Evolutionary conservation across 495 filamentous ascomycete species (phyloP), one percentile per base, ranked within the genome.

Genomic region (Lasiosphaeria miniovina): DNA sequence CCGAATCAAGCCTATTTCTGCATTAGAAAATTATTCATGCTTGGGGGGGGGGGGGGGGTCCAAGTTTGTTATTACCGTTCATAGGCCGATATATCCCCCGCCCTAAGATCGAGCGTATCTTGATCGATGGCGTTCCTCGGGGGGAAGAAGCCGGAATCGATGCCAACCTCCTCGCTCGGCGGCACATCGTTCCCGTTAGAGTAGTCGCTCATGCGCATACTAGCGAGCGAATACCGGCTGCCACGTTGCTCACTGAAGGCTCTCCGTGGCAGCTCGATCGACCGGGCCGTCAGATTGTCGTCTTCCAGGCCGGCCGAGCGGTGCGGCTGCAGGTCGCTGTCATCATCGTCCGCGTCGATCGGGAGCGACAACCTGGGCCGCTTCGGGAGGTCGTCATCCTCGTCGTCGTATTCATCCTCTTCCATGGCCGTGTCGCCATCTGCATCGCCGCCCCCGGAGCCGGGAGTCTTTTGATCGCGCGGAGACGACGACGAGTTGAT

Each of bases 281-380:
- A 89, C 58, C 78, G 79, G 51, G 83, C 76, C 1, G 89, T 91
- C 40, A 82, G 78, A 61, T 90, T 85, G 36, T 88, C 87, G 36
- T 89, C 86, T 35, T 88, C 88, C 41, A 90, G 72, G 6, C 82
- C 79, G 41, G 84, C 75, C 52, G 86, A 87, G 56, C 80, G 78
- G 46, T 89, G 87, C 8, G 88, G 85, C 15, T 78, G 77, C 53
- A 85, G 74, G 38, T 85, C 82, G 24, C 78, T 73, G 49, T 82
- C 79, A 24, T 79, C 82, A 57, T 64, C 85, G 34, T 87, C 84
- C 5, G 77, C 78, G 35, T 86, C 86, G n/a, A 91, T 69, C 12
- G 87, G 85, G 52, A 94, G 75, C 11, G 89, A 90, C 24, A 91
- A 75, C 9, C 87, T 80, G 3, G 89, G 89, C 32, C 79, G 74